Conservation (phyloP, 495 filamentous ascomycete genomes). For the Penicillium tannophilum region DNA sequence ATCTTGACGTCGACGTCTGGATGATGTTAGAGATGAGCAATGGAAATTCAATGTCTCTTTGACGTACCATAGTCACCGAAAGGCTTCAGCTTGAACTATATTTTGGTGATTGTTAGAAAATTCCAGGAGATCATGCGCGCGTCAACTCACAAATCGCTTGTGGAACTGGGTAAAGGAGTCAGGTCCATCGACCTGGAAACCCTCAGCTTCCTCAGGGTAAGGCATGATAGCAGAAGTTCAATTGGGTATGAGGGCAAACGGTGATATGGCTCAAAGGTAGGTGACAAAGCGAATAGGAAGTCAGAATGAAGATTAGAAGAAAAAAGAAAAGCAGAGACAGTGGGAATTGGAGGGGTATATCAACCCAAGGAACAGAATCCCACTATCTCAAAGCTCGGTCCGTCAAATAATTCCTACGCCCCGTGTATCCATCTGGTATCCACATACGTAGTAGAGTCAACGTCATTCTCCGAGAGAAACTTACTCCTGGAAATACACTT, state of each 20-base stretch:
- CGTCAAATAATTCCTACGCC: background rate
- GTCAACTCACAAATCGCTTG: constrained; percentile 59
- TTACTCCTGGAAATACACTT: background rate
- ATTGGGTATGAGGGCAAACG: background rate
- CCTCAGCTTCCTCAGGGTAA: constrained; percentile 76
- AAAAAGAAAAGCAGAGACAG: background rate
- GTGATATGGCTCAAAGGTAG: too few relatives aligned
- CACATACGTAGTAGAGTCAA: background rate
- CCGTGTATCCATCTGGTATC: background rate
- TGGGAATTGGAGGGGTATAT: constrained; percentile 6
- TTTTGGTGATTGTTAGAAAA: background rate
- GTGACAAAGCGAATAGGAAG: too few relatives aligned
- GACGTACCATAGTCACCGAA: constrained; percentile 63
- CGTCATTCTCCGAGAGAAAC: background rate
- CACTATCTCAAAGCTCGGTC: background rate
- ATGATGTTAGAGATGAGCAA: constrained; percentile 8
- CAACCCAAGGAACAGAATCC: background rate
- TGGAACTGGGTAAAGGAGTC: constrained; percentile 63
- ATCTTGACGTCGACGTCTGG: constrained; percentile 72
- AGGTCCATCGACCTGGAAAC: constrained; percentile 67
- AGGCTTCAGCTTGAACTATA: constrained; percentile 70
- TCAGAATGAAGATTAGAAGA: constrained; percentile 2
- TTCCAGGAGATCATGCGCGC: background rate
- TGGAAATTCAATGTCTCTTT: background rate
- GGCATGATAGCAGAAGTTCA: constrained; percentile 52